Evolutionary conservation across 202 grass and related monocot species (phyloP).

Genomic region (Schoenoplectus tabernaemontani): DNA sequence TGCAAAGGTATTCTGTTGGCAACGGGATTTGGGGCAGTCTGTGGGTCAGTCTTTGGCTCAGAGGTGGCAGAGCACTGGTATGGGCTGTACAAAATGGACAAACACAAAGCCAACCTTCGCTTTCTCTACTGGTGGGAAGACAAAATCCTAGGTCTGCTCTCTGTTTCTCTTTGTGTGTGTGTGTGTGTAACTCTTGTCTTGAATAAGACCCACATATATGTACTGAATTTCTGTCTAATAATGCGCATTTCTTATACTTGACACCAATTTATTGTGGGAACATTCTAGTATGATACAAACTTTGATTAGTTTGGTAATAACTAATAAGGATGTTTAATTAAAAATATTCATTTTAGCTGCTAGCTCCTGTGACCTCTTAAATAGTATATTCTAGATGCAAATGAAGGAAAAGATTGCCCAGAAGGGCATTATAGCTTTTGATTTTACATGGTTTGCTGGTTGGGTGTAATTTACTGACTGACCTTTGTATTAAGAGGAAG

Average conservation of each 20-base stretch:
- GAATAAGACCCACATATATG: background rate
- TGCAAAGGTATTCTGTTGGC: constrained; percentile 64
- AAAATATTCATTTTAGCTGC: background rate
- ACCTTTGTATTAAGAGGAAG: background rate
- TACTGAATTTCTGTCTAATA: background rate
- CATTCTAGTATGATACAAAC: background rate
- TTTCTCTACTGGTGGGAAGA: constrained; percentile 99
- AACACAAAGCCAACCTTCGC: constrained; percentile 72
- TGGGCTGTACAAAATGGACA: constrained; percentile 88
- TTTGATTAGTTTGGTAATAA: background rate
- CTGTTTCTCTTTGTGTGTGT: background rate
- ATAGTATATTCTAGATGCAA: background rate
- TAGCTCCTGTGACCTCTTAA: background rate
- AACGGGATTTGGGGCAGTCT: constrained; percentile 69
- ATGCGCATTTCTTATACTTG: background rate
- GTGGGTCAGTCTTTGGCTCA: constrained; percentile 56
- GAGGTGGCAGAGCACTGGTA: constrained; percentile 95
- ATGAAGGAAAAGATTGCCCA: background rate
- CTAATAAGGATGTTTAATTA: background rate
- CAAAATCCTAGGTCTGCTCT: constrained; percentile 70
- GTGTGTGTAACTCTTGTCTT: background rate
- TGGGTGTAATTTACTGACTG: background rate
- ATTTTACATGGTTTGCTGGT: background rate
- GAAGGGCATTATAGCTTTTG: background rate
- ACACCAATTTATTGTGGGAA: background rate